Base-by-base conservation (phyloP, 2,329 filamentous ascomycete genomes). In the Periconia macrospinosa region DNA sequence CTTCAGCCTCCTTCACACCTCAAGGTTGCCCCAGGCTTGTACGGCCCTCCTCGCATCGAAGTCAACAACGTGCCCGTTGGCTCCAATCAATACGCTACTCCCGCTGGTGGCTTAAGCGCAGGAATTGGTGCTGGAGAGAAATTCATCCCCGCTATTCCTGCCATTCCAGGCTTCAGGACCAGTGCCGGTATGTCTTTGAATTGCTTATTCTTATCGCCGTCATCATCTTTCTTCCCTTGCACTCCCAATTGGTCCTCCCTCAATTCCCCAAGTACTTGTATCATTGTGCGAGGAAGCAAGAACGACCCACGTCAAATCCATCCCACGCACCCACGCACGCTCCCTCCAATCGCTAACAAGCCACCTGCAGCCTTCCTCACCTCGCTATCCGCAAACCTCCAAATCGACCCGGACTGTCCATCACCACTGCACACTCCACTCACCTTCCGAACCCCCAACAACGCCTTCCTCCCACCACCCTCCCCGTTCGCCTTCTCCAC, bases 371-470 rank as follows among this genome's bases (percentile, higher is more conserved):
- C 90, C 23, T 94, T 94, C 78, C 88, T 94, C 75, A 88, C 86
- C 52, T 93, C 91, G 63, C 81, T 94, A 15, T 86, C 89, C 62
- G 89, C 89, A 59, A 94, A 94, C 68, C 83, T 94, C 51, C 86
- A 87, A 63, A 85, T 93, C 53, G 79, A 76, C 63, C 77, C 79
- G 30, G 77, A 79, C 44, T 57, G 85, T 75, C 73, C 88, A 59
- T 83, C 86, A 43, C 87, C 87, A 46, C 81, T 84, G 55, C 79
- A 81, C 52, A 87, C 83, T 56, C 90, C 88, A 20, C 87, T 87
- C 18, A 81, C 83, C 50, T 78, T 79, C 67, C 70, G 71, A 50
- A 66, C 67, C 49, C 72, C 68, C 52, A 68, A 64, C 62, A 66
- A 64, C 77, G 87, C 68, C 77, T 83, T 71, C 79, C 83, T 73